A percentile compares a stretch with the other conserved stretches of the same genome.
Conservation (phyloP, 164 flowering plant genomes). For the Chimonanthus praecox region DNA sequence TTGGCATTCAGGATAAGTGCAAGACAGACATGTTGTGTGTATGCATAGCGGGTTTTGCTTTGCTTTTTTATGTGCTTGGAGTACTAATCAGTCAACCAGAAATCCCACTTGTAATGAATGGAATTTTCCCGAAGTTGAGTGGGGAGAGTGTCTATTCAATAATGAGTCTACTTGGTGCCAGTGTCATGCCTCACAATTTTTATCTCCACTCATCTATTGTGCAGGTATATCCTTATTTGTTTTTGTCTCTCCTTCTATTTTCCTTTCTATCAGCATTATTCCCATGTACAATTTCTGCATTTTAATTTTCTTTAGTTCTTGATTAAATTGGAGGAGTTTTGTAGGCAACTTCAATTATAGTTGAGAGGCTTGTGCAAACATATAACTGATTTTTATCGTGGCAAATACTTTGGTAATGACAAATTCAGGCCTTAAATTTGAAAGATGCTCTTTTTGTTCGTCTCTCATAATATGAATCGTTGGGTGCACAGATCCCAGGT, state of each 20-base stretch:
- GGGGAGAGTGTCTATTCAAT: conserved; percentile 73
- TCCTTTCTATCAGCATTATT: background rate
- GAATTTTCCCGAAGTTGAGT: conserved; percentile 42
- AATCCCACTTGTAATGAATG: conserved; percentile 46
- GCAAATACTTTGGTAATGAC: too few relatives aligned
- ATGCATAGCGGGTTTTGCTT: conserved; percentile 39
- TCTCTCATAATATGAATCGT: too few relatives aligned
- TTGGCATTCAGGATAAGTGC: conserved; percentile 43
- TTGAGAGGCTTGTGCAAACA: too few relatives aligned
- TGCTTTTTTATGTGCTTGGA: conserved; percentile 53
- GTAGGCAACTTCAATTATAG: too few relatives aligned
- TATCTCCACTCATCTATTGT: conserved; percentile 86
- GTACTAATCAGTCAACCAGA: conserved; percentile 66
- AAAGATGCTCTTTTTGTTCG: too few relatives aligned
- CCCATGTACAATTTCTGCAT: too few relatives aligned
- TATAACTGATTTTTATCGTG: too few relatives aligned
- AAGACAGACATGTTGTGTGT: conserved; percentile 41
- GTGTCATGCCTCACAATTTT: conserved; percentile 87
- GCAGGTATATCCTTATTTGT: conserved; percentile 39
- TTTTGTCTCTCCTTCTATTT: background rate
- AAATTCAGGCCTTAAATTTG: too few relatives aligned
- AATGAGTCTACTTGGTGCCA: conserved; percentile 94
- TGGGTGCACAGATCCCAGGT: too few relatives aligned
- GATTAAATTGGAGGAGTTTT: too few relatives aligned
- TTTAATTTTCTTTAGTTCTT: too few relatives aligned